Evolutionary conservation across 129 eudicot species (phyloP).

Genomic region (Centaurea solstitialis): DNA sequence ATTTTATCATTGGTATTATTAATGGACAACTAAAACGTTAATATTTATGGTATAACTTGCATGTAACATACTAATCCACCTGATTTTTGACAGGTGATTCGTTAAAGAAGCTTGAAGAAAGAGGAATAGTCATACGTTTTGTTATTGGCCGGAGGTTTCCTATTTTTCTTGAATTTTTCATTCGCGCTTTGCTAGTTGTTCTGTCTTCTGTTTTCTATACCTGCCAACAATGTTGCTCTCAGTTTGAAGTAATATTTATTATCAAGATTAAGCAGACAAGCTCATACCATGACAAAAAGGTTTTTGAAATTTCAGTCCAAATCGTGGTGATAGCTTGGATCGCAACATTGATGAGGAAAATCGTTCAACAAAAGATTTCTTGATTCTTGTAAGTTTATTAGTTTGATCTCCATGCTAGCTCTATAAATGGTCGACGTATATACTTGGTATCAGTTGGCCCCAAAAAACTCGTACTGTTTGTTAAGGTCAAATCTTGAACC

Average conservation of each 20-base stretch:
- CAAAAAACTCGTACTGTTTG: not conserved
- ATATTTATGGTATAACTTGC: not conserved
- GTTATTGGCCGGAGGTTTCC: slow-evolving; percentile 91
- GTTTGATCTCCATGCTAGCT: not conserved
- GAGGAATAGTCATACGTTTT: slow-evolving; percentile 83
- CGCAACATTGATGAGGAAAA: slow-evolving; percentile 89
- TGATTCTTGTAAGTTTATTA: slow-evolving; percentile 73
- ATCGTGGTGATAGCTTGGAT: slow-evolving; percentile 99
- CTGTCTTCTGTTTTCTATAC: not conserved
- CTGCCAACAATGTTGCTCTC: not conserved
- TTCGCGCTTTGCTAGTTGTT: not conserved
- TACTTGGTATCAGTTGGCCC: not conserved
- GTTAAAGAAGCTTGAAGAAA: slow-evolving; percentile 38
- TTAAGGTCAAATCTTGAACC: not conserved
- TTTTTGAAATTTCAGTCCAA: slow-evolving; percentile 60
- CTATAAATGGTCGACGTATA: not conserved
- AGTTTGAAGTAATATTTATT: not conserved
- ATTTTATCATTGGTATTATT: not conserved
- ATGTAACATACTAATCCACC: not conserved
- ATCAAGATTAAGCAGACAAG: not conserved
- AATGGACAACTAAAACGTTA: not conserved
- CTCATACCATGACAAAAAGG: not conserved
- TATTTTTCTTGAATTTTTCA: not conserved
- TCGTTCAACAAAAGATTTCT: slow-evolving; percentile 69
- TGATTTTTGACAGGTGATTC: slow-evolving; percentile 54